Evolutionary conservation across 805 yeast genomes (phyloP), one percentile per base, ranked within the genome.

Genomic region (Kuraishia cidri): DNA sequence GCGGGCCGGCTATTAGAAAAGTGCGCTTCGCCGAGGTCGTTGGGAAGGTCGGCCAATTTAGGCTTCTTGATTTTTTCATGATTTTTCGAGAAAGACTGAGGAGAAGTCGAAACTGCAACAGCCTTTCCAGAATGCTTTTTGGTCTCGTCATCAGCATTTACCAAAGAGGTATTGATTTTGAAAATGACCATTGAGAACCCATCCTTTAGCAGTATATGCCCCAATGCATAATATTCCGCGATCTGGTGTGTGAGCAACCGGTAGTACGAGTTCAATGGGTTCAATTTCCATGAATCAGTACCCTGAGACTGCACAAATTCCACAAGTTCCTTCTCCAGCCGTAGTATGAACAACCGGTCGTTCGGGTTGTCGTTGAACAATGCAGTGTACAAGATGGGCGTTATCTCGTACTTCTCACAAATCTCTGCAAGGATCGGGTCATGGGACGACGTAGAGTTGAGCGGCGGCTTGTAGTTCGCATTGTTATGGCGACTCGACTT

Each of bases 201-300:
- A 37, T 68, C 75, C 42, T 65, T 70, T 9, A 72, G 55, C 29
- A 66, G 41, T 6, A 64, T 65, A 45, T 81, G 88, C 27, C 75
- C 75, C 35, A 80, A 50, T 16, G 63, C 58, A 45, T 79, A 77
- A 48, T 78, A 79, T 24, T 75, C 79, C 4, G 87, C 83, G 23
- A 79, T 56, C 41, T 79, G 81, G 51, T 82, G 88, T 0, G 80
- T 66, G 34, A 82, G 54, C 29, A 82, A 57, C 42, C 90, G 58
- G 42, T 73, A 75, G 49, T 76, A 81, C 3, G 86, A 76, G 50
- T 81, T 81, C 66, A 75, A 67, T 5, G 81, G 71, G 25, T 60
- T 61, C 46, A 72, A 47, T 40, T 62, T 56, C 62, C 58, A 44
- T 20, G 67, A 52, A 47, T 63, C 41, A 52, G 62, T 44, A 46